phyloP scores from a whole-genome alignment of 768 basidiomycete species.

The Peribolospora kevripleyi region DNA sequence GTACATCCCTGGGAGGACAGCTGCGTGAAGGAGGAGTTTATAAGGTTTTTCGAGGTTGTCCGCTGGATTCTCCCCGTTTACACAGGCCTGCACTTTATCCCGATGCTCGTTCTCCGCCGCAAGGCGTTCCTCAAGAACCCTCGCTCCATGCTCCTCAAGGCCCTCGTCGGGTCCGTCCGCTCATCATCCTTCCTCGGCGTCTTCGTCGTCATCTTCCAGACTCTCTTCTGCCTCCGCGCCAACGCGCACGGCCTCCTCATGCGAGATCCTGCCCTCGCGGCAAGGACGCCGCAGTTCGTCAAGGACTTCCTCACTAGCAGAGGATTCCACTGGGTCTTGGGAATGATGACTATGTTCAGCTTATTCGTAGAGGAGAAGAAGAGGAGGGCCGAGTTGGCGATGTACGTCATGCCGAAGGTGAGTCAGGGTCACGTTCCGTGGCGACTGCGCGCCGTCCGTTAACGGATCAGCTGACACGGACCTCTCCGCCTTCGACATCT shows the following conservation, averaged over 20 bases:
- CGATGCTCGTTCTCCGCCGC: slow-evolving; percentile 58
- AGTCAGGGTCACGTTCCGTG: neutral
- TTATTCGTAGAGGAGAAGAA: slow-evolving; percentile 69
- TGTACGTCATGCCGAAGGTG: slow-evolving; percentile 32
- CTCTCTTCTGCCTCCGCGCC: slow-evolving; percentile 9
- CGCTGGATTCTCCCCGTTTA: slow-evolving; percentile 35
- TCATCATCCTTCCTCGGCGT: slow-evolving; percentile 68
- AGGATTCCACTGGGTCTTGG: slow-evolving; percentile 38
- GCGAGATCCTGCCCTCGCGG: slow-evolving; percentile 1
- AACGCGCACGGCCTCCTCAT: slow-evolving; percentile 11
- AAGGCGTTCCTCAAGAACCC: slow-evolving; percentile 37
- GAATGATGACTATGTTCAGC: slow-evolving; percentile 22
- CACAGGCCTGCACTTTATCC: slow-evolving; percentile 70
- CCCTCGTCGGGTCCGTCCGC: slow-evolving; percentile 45
- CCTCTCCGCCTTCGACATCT: neutral
- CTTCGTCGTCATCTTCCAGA: slow-evolving; percentile 58
- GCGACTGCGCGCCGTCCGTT: neutral
- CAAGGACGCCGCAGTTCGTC: slow-evolving; percentile 22
- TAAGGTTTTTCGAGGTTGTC: slow-evolving; percentile 55
- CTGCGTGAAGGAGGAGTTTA: slow-evolving; percentile 36
- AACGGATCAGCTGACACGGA: neutral
- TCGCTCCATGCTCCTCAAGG: slow-evolving; percentile 35
- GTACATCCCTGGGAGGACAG: slow-evolving; percentile 49
- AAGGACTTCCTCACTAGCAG: slow-evolving; percentile 40
- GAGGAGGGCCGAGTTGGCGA: slow-evolving; percentile 70